Base-by-base conservation (phyloP, 495 filamentous ascomycete species). In the Oidiodendron maius region DNA sequence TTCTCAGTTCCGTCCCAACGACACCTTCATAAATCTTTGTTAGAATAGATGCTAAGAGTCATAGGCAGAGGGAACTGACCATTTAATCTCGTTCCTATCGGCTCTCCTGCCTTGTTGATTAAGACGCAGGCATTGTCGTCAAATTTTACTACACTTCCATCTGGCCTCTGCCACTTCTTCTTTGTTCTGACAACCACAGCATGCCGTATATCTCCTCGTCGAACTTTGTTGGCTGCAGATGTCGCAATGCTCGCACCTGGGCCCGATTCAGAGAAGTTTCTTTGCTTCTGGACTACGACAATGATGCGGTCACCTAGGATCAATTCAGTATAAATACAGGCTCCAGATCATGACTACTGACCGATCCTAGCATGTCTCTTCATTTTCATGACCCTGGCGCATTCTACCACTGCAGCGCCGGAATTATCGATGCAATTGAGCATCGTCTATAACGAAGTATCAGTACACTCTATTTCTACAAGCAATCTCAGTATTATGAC, bases 381-480 rank as follows among this genome's bases (percentile, higher is more conserved):
- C 78, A 91, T 91, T 63, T 85, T 86, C 56, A 97, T 67, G 39
- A 97, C 86, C 63, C 87, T 82, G 61, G 87, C 86, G 71, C 94
- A 99, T 70, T 99, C 94, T 71, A 97, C 94, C 56, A 99, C 70
- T 50, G 94, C 91, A 59, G 94, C 94, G 63, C 94, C 94, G 41
- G 94, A 96, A 77, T 99, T 99, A 84, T 99, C 94, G 81, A 99
- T 96, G 82, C 94, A 97, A 66, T 89, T 96, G 53, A 97, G 77
- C 84, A 99, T 86, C 68, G 91, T 87, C 94, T 99, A 64, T 17
- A 9, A 15, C 23, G 8, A 35, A 4, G 43, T 13, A 42, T 23
- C 15, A 35, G 32, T 34, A 16, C 23, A 24, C 16, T n/a, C 3
- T n/a, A 49, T 48, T 22, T 28, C 18, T 22, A 57, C 56, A 24